Evolutionary conservation across 208 protist genomes (phyloP), one percentile per base, ranked within the genome.

Genomic region (Trypanosoma congolense): DNA sequence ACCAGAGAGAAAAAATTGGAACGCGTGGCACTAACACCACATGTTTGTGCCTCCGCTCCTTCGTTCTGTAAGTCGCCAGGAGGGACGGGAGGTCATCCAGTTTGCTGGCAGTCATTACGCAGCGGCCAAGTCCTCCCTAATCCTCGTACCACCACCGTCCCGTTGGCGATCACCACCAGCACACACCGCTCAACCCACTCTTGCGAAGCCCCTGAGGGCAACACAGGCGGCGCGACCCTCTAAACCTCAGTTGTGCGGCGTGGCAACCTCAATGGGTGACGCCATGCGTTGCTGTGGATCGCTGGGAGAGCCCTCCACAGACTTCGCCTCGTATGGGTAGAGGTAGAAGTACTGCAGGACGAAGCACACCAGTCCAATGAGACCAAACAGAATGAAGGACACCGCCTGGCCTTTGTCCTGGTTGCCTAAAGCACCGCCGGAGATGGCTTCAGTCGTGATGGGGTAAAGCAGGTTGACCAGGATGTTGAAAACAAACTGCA

Each of bases 401-500:
- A 93, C 65, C n/a, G 80, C 52, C 77, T 89, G 77, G 14, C 87
- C 87, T 73, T 93, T 93, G 12, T 38, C 33, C 33, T 38, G 33
- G 33, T 38, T 12, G 33, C 33, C 33, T 5, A 12, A 16, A 16
- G 33, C 8, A 5, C 87, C 87, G 44, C 87, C 87, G 22, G 87
- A 93, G 44, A 93, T 86, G 4, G 28, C 21, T 67, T 92, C 75
- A 22, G 70, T 80, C 38, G 80, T 73, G 50, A 90, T 87, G 46
- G 87, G 87, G 75, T 83, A 95, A 70, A 54, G 78, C 36, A 92
- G 65, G 65, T 90, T 95, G 67, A 95, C 89, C 68, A 92, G 79
- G 42, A 92, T 57, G 74, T 91, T 95, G 64, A 90, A 92, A 46
- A 85, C 65, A 55, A 88, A 94, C 74, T 90, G 79, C 1, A 66